Evolutionary conservation across 192 early-diverging fungal genomes (phyloP).

Genomic region (Podila minutissima): DNA sequence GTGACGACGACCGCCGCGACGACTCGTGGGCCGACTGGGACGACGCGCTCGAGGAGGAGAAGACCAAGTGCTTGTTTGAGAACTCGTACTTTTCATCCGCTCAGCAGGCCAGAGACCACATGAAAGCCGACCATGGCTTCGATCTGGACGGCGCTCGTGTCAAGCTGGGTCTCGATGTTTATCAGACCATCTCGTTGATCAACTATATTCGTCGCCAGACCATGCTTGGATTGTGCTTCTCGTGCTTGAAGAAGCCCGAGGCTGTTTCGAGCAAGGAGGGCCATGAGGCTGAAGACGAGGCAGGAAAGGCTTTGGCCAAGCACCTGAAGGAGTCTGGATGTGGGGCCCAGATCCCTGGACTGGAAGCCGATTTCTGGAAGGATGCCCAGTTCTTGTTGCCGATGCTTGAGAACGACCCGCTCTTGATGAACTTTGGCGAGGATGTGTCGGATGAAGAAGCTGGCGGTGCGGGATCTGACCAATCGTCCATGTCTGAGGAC

Average conservation of each 20-base stretch:
- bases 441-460: constrained; percentile 70
- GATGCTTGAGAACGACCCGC: constrained; percentile 85
- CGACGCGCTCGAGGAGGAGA: constrained; percentile 68
- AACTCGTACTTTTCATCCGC: constrained; percentile 67
- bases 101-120: constrained; percentile 74
- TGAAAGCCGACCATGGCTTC: constrained; percentile 80
- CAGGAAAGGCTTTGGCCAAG: constrained; percentile 49
- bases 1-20: constrained; percentile 75
- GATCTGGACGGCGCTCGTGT: constrained; percentile 70
- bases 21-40: constrained; percentile 87
- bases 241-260: constrained; percentile 67
- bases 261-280: constrained; percentile 14
- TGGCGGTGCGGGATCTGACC: constrained; percentile 31
- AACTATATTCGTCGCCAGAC: constrained; percentile 86
- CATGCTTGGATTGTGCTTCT: constrained; percentile 71
- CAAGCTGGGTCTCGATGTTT: constrained; percentile 76
- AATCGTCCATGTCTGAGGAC: constrained; percentile 11
- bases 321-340: constrained; percentile 73
- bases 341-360: constrained; percentile 58
- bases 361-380: constrained; percentile 73
- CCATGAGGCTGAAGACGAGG: background rate
- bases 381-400: constrained; percentile 84
- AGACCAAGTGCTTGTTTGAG: constrained; percentile 88
- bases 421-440: constrained; percentile 81
- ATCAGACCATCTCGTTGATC: constrained; percentile 84